phyloP scores from a whole-genome alignment of 2,329 filamentous ascomycete species.

The Calonectria ilicicola region DNA sequence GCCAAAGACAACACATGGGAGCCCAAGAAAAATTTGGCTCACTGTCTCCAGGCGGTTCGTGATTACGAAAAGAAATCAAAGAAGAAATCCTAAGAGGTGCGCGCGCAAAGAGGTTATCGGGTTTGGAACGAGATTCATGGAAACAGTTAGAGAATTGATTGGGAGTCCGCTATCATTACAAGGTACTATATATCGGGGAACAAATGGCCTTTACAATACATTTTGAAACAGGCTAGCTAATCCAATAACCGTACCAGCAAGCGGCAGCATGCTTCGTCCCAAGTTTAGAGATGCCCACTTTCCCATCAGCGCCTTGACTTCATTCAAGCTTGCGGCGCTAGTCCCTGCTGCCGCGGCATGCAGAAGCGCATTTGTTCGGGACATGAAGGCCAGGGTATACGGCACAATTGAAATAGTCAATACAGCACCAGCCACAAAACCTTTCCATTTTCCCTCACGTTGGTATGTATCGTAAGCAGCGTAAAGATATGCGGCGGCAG shows the following conservation, averaged over 20 bases:
- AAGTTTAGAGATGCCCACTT: slow-evolving; percentile 46
- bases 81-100: slow-evolving; percentile 2
- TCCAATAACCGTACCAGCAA: slow-evolving; percentile 44
- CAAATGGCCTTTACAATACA: slow-evolving; percentile 9
- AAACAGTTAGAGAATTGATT: neutral
- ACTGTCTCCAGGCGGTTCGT: slow-evolving; percentile 52
- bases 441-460: slow-evolving; percentile 47
- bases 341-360: slow-evolving; percentile 39
- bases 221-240: slow-evolving; percentile 35
- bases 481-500: slow-evolving; percentile 50
- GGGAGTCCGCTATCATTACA: neutral
- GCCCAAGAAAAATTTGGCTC: slow-evolving; percentile 57
- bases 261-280: slow-evolving; percentile 45
- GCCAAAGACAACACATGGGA: slow-evolving; percentile 65
- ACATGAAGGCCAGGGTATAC: slow-evolving; percentile 54
- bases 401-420: slow-evolving; percentile 54
- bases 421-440: slow-evolving; percentile 46
- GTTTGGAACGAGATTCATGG: neutral
- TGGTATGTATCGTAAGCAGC: slow-evolving; percentile 49
- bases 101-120: neutral
- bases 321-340: slow-evolving; percentile 24
- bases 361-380: slow-evolving; percentile 50
- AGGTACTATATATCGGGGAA: neutral
- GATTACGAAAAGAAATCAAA: slow-evolving; percentile 49
- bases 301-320: slow-evolving; percentile 39